Conservation (phyloP, 2,329 filamentous ascomycete species). For the Tolypocladium nubicola region DNA sequence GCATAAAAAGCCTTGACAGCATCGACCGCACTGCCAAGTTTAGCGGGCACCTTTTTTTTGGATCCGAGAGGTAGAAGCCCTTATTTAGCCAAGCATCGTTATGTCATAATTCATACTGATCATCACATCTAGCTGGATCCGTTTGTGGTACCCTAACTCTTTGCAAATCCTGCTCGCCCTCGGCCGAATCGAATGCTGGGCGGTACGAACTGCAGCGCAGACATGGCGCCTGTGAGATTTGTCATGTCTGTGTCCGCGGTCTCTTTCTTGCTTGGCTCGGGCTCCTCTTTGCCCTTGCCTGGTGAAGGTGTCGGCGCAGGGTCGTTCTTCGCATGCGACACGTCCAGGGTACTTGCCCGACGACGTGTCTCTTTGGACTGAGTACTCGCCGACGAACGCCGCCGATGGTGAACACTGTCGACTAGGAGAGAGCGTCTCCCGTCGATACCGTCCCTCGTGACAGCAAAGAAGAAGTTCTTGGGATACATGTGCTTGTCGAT, state of each 20-base stretch:
- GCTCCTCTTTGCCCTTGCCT: conserved; percentile 5
- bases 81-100: conserved; percentile 17
- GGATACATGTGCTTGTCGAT: conserved; percentile 94
- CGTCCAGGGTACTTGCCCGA: conserved; percentile 21
- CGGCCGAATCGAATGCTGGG: conserved; percentile 55
- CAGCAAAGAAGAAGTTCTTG: conserved; percentile 74
- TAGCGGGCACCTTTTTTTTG: not conserved
- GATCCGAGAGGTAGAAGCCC: conserved; percentile 24
- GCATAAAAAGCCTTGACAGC: not conserved
- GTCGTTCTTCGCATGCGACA: conserved; percentile 7
- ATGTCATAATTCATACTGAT: conserved; percentile 22
- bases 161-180: conserved; percentile 42
- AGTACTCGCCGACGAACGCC: conserved; percentile 33
- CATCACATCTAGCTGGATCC: conserved; percentile 12
- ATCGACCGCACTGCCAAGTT: not conserved
- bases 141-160: conserved; percentile 20
- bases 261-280: conserved; percentile 8
- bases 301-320: conserved; percentile 7
- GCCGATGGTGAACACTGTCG: conserved; percentile 38
- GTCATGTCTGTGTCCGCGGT: conserved; percentile 46
- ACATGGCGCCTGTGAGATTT: conserved; percentile 57
- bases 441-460: conserved; percentile 86
- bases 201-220: conserved; percentile 60
- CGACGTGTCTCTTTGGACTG: conserved; percentile 21
- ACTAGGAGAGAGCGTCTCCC: conserved; percentile 68